Base-by-base conservation (phyloP, 2,329 filamentous ascomycete genomes). In the Helotiales sp. region DNA sequence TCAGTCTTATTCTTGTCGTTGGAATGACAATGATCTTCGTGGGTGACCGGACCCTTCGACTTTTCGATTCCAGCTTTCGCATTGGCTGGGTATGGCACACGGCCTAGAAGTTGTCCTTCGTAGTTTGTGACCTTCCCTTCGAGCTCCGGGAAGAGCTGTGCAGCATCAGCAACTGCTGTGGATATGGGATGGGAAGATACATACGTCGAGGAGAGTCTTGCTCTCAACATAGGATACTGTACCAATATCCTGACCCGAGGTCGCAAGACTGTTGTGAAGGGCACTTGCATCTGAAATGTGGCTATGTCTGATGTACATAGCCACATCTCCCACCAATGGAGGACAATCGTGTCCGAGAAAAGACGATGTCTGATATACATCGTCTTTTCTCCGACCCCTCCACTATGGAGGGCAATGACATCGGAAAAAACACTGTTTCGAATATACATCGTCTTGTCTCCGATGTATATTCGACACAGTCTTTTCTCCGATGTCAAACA, bases 61-160 rank as follows among this genome's bases (percentile, higher is more conserved):
- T 50, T 66, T 27, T 57, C 55, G 17, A 60, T 44, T 13, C 25
- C 29, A n/a, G 47, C 6, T 10, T 24, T 44, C 5, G 40, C 25
- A 6, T 40, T 53, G 1, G 34, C 30, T 6, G 68, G 69, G 53
- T 68, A 69, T 44, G 76, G 75, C 24, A 81, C 79, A n/a, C 76
- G 77, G 10, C 85, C 69, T 55, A 77, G 73, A 36, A 85, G 69
- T 66, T 85, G 81, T 17, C 81, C 84, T 71, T 86, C 83, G 60
- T 81, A 78, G 48, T 77, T 72, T 17, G 78, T 27, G 40, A 44
- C 22, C 10, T 25, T 24, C 2, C 40, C 40, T 2, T 19, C 1
- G 19, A 44, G n/a, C 8, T 44, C 22, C 10, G 40, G 40, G n/a
- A 44, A 44, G 2, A 44, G 12, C 40, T 44, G 40, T 44, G 5